Conservation (phyloP, 495 filamentous ascomycete species). For the Lasiosphaeriaceae sp. region DNA sequence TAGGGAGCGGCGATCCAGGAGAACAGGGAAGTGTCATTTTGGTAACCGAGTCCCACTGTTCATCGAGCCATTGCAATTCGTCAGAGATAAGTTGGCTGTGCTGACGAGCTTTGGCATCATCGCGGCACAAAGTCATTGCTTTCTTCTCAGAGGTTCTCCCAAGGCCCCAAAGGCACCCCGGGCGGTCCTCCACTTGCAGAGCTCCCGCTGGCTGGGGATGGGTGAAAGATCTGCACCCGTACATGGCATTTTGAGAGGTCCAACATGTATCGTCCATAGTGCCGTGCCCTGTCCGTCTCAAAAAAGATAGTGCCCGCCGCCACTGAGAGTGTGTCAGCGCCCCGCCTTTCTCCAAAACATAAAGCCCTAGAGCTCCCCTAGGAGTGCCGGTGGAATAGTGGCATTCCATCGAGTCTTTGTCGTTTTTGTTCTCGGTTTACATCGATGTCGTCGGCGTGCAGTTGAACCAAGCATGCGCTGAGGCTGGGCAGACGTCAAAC, state of each 20-base stretch:
- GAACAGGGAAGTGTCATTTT: neutral
- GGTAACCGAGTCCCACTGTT: neutral
- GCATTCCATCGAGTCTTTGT: no score
- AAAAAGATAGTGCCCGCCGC: neutral
- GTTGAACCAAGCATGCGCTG: neutral
- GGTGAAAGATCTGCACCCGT: no score
- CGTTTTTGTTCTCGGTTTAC: no score
- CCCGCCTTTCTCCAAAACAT: no score
- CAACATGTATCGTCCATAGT: no score
- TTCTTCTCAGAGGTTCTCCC: neutral
- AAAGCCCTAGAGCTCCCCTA: no score
- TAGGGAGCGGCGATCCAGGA: no score
- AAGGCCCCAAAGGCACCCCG: neutral
- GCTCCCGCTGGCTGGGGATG: neutral
- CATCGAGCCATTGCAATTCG: slow-evolving; percentile 4
- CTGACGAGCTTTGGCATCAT: slow-evolving; percentile 14
- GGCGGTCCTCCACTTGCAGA: neutral
- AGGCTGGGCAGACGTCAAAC: slow-evolving; percentile 16
- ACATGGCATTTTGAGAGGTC: neutral
- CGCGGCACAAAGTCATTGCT: neutral
- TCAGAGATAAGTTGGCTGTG: slow-evolving; percentile 10
- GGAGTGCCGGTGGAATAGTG: no score
- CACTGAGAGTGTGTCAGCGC: neutral
- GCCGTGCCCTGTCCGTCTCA: neutral
- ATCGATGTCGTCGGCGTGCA: no score